A percentile compares a stretch with the other conserved stretches of the same genome.
Evolutionary conservation across 176 grass and related monocot species (phyloP).

Genomic region (Tuctoria greenei): DNA sequence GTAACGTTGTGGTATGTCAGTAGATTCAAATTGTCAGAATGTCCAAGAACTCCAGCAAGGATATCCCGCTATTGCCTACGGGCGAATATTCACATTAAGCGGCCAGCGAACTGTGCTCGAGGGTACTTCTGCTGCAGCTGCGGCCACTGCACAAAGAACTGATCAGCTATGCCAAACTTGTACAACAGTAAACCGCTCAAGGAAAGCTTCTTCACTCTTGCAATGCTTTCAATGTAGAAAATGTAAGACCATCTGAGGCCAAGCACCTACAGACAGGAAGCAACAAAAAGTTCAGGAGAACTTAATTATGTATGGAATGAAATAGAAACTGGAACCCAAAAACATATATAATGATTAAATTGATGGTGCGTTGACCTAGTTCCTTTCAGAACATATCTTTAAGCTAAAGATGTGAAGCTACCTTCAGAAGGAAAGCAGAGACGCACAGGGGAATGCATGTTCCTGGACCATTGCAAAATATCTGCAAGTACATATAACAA

Average conservation of each 20-base stretch:
- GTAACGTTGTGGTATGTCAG: neutral
- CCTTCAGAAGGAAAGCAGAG: slow-evolving; percentile 83
- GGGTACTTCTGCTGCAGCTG: slow-evolving; percentile 65
- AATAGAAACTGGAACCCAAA: neutral
- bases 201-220: slow-evolving; percentile 82
- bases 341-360: neutral
- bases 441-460: slow-evolving; percentile 84
- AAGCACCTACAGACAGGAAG: slow-evolving; percentile 52
- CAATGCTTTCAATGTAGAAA: slow-evolving; percentile 93
- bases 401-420: slow-evolving; percentile 20
- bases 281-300: neutral
- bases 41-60: neutral
- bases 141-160: slow-evolving; percentile 91
- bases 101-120: slow-evolving; percentile 51
- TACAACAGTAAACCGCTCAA: slow-evolving; percentile 82
- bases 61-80: neutral
- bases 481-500: slow-evolving; percentile 49
- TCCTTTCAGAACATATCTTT: neutral
- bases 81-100: slow-evolving; percentile 59
- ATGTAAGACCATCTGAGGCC: slow-evolving; percentile 73
- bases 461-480: slow-evolving; percentile 93
- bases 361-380: neutral
- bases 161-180: slow-evolving; percentile 73
- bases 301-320: no score
- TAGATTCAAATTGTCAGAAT: neutral